phyloP scores from a whole-genome alignment of 495 filamentous ascomycete species.

The Lichenothelia convexa region DNA sequence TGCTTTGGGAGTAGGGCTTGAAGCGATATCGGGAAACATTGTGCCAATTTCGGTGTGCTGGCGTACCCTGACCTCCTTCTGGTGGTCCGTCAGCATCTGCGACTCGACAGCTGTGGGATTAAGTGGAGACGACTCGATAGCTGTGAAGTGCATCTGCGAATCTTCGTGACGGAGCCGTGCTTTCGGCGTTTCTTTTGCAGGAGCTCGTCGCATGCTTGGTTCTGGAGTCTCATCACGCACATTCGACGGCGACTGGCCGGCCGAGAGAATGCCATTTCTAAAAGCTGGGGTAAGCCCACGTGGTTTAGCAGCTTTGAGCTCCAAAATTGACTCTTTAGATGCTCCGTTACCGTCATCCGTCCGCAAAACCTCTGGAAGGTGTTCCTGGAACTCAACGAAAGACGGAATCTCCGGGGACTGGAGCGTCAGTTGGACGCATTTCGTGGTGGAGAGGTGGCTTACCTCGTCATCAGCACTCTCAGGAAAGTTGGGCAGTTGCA shows the following conservation, averaged over 20 bases:
- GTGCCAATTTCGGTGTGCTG: slow-evolving; percentile 43
- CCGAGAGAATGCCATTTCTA: neutral
- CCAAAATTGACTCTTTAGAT: neutral
- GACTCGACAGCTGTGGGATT: slow-evolving; percentile 29
- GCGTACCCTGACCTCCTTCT: slow-evolving; percentile 49
- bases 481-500: slow-evolving; percentile 29
- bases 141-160: slow-evolving; percentile 58
- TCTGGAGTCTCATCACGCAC: slow-evolving; percentile 1
- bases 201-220: neutral
- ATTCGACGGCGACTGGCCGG: neutral
- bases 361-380: slow-evolving; percentile 2
- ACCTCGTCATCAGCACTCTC: slow-evolving; percentile 22
- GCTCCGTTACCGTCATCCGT: slow-evolving; percentile 5
- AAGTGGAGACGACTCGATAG: slow-evolving; percentile 40
- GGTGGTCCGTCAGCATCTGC: slow-evolving; percentile 53
- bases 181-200: slow-evolving; percentile 13
- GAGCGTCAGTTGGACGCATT: neutral
- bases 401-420: slow-evolving; percentile 4
- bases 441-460: slow-evolving; percentile 3
- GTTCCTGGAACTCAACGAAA: slow-evolving; percentile 37
- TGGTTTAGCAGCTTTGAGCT: neutral
- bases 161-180: slow-evolving; percentile 47
- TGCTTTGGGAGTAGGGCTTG: slow-evolving; percentile 28
- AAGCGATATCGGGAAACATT: slow-evolving; percentile 52
- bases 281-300: too few species aligned